Evolutionary conservation across 495 filamentous ascomycete species (phyloP).

Genomic region (Hypoxylon intermedium): DNA sequence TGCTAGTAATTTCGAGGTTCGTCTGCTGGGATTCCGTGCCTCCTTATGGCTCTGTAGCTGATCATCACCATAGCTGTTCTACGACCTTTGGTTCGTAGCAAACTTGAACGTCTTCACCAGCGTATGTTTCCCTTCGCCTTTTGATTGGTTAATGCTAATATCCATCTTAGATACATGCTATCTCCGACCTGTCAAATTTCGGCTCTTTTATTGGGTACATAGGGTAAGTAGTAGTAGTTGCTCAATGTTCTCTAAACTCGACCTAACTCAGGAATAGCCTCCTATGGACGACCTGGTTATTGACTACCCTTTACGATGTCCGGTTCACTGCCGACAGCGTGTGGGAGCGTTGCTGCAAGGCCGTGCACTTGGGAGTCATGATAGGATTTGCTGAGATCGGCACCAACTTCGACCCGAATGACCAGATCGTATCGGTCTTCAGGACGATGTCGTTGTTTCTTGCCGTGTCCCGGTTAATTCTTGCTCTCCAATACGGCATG

Average conservation of each 20-base stretch:
- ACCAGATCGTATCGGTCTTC: constrained; percentile 56
- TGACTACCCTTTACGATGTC: constrained; percentile 71
- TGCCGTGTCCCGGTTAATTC: constrained; percentile 63
- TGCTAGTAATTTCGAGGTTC: constrained; percentile 35
- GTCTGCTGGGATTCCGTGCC: neutral
- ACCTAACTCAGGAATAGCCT: constrained; percentile 56
- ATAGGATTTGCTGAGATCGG: constrained; percentile 69
- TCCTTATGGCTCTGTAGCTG: neutral
- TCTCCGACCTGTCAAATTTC: constrained; percentile 48
- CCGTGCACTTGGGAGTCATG: constrained; percentile 68
- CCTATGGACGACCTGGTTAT: constrained; percentile 77
- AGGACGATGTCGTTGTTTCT: constrained; percentile 61
- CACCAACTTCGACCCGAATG: constrained; percentile 57
- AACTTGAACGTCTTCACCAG: constrained; percentile 71
- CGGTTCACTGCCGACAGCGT: constrained; percentile 73
- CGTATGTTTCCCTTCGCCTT: constrained; percentile 27
- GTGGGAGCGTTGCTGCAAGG: constrained; percentile 69
- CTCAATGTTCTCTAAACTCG: constrained; percentile 34
- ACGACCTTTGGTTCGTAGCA: constrained; percentile 73
- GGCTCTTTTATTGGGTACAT: constrained; percentile 68
- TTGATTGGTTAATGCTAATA: neutral
- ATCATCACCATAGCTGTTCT: constrained; percentile 65
- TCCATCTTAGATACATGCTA: constrained; percentile 58
- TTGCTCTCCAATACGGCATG: constrained; percentile 65
- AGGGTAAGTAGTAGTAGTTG: constrained; percentile 48